Base-by-base conservation (phyloP, 805 yeast species). In the Spencermartinsiella europaea region DNA sequence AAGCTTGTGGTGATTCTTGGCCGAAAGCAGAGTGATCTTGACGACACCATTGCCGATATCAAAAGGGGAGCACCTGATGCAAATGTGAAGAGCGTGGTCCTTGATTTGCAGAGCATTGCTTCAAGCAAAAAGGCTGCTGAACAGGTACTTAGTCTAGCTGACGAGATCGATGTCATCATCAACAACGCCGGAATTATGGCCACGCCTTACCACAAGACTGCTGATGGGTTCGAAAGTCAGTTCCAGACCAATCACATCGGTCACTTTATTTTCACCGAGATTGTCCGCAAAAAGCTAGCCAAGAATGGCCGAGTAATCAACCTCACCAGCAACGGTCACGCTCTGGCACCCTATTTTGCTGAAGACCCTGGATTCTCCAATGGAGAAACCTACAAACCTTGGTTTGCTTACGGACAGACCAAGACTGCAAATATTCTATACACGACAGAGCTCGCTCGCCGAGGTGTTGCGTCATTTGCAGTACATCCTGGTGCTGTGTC, bases 101-200 rank as follows among this genome's bases (percentile, higher is more conserved):
- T 54, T 15, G 58, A 54, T 38, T 34, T 54, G 14, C 42, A 27
- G 20, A 45, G 48, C 14, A 15, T 27, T n/a, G 45, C 21, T 7
- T 27, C 31, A 4, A 37, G 40, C 36, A 36, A 16, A 21, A 47
- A 35, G 7, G 44, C 45, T 5, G 44, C 47, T 17, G 38, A 38
- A 3, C 45, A 42, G 36, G 51, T 53, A 40, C 35, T 28, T 35
- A 25, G 28, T 8, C 38, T 35, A 25, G 50, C 49, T 25, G 35
- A 43, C 27, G 52, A 67, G 16, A 61, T 87, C 21, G 80, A 85
- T 61, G 63, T 86, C 19, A 69, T 87, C 28, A 73, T 87, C 40
- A 78, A 85, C 55, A 87, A 86, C 62, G 90, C 95, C 1, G 93
- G 95, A 1, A 79, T 83, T 3, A 81, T 84, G 79, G 89, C 84